Conservation (phyloP, 768 basidiomycete genomes). For the Pleurotus ostreatus region DNA sequence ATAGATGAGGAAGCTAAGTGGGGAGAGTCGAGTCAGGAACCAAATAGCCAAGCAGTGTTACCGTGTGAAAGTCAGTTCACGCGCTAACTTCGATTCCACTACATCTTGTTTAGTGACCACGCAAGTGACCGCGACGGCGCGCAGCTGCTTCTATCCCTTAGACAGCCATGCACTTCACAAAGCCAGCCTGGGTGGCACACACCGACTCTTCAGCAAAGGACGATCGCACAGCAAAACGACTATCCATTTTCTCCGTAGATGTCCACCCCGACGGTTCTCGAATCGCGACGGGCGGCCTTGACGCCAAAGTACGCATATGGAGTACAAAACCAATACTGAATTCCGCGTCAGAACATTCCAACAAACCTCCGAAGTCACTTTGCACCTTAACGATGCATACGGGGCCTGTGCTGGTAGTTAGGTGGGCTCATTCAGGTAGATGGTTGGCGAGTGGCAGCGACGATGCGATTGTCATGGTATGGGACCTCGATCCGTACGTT, state of each 20-base stretch:
- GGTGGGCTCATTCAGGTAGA: slow-evolving; percentile 92
- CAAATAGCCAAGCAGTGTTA: too few species aligned
- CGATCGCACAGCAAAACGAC: slow-evolving; percentile 58
- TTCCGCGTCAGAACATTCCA: slow-evolving; percentile 57
- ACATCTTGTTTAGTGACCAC: too few species aligned
- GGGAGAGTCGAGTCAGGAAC: too few species aligned
- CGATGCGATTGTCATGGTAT: slow-evolving; percentile 93
- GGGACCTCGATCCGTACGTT: slow-evolving; percentile 94
- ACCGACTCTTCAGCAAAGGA: slow-evolving; percentile 61
- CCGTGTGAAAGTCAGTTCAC: too few species aligned
- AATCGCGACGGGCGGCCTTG: slow-evolving; percentile 95
- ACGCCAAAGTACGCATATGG: slow-evolving; percentile 97
- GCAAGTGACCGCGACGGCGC: too few species aligned
- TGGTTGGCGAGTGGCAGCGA: slow-evolving; percentile 97
- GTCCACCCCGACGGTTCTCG: slow-evolving; percentile 95
- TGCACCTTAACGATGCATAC: slow-evolving; percentile 93
- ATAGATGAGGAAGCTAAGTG: too few species aligned
- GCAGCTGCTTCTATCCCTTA: too few species aligned
- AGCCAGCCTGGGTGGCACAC: slow-evolving; percentile 77
- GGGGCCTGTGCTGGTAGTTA: slow-evolving; percentile 84
- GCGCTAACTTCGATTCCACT: too few species aligned
- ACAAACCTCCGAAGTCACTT: slow-evolving; percentile 78
- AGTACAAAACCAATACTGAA: slow-evolving; percentile 93
- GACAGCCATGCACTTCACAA: slow-evolving; percentile 72
- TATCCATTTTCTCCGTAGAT: slow-evolving; percentile 88